Percentiles rank a stretch among this genome's conserved stretches.
These are phyloP conservation scores for Coemansia sp. DNA, from an alignment of 192 early-diverging fungal species.

Conservation along the genomic window DNA sequence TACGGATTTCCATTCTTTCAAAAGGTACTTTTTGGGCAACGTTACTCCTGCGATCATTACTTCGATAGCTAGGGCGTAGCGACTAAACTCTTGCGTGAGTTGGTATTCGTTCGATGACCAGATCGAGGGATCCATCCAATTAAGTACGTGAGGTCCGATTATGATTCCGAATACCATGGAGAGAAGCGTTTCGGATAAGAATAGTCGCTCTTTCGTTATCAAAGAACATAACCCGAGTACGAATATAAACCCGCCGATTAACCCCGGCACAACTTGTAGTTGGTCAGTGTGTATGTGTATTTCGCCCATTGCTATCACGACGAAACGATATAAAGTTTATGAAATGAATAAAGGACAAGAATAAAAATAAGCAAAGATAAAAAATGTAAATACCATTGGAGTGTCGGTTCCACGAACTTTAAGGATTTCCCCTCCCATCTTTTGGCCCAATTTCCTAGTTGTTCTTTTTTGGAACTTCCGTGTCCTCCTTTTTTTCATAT, in stretches of 20 bases:
- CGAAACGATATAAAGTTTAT: not conserved
- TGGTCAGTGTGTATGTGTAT: constrained; percentile 38
- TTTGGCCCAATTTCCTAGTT: not conserved
- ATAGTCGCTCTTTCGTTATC: constrained; percentile 71
- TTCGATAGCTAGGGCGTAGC: constrained; percentile 81
- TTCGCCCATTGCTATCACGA: constrained; percentile 29
- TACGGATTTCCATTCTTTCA: constrained; percentile 68
- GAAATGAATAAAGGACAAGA: not conserved
- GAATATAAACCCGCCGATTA: constrained; percentile 76
- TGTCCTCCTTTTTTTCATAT: not conserved
- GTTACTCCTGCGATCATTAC: constrained; percentile 87
- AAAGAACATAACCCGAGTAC: constrained; percentile 69
- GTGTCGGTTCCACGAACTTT: not conserved
- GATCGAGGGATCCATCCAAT: constrained; percentile 69
- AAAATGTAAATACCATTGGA: not conserved
- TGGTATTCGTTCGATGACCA: constrained; percentile 60
- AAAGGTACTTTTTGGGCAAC: constrained; percentile 79
- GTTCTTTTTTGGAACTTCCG: not conserved
- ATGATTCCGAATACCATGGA: constrained; percentile 84
- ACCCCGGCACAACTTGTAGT: constrained; percentile 51
- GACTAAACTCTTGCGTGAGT: constrained; percentile 73
- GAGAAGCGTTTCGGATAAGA: constrained; percentile 79
- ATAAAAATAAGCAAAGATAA: not conserved
- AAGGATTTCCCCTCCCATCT: no score
- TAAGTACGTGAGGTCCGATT: constrained; percentile 75